Conservation (phyloP, 2,329 filamentous ascomycete species). For the Graphilbum ipis-grandicollis region DNA sequence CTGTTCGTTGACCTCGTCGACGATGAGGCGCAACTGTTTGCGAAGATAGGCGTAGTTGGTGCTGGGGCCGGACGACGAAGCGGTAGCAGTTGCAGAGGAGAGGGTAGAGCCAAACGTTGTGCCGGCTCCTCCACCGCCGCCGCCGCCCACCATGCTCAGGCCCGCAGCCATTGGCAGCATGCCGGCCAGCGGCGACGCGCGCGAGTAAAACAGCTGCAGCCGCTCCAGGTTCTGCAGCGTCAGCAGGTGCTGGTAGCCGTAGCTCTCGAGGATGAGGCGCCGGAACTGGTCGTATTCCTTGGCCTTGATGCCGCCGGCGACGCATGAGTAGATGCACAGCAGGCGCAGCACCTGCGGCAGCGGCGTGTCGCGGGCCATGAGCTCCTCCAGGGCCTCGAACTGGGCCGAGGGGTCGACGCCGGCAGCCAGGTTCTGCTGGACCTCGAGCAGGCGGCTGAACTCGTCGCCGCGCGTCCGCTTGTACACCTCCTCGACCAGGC, state of each 20-base stretch:
- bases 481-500: slow-evolving; percentile 86
- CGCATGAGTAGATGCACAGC: slow-evolving; percentile 79
- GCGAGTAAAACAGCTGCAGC: slow-evolving; percentile 66
- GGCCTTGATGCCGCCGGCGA: slow-evolving; percentile 72
- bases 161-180: slow-evolving; percentile 56
- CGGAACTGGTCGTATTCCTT: slow-evolving; percentile 85
- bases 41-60: slow-evolving; percentile 85
- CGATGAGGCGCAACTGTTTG: slow-evolving; percentile 72
- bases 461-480: slow-evolving; percentile 78
- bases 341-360: slow-evolving; percentile 68
- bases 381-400: slow-evolving; percentile 79
- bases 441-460: slow-evolving; percentile 76
- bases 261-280: slow-evolving; percentile 73
- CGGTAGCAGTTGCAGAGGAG: no score
- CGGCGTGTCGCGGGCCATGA: slow-evolving; percentile 77
- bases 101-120: no score
- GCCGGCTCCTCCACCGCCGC: slow-evolving; percentile 6
- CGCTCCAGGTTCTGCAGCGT: slow-evolving; percentile 82
- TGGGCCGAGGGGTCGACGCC: slow-evolving; percentile 79
- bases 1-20: slow-evolving; percentile 92
- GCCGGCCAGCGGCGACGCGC: slow-evolving; percentile 59
- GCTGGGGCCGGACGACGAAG: slow-evolving; percentile 54
- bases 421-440: slow-evolving; percentile 88
- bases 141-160: slow-evolving; percentile 11
- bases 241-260: slow-evolving; percentile 86